Conservation (phyloP, 2,329 filamentous ascomycete species). For the Calonectria henricotiae region DNA sequence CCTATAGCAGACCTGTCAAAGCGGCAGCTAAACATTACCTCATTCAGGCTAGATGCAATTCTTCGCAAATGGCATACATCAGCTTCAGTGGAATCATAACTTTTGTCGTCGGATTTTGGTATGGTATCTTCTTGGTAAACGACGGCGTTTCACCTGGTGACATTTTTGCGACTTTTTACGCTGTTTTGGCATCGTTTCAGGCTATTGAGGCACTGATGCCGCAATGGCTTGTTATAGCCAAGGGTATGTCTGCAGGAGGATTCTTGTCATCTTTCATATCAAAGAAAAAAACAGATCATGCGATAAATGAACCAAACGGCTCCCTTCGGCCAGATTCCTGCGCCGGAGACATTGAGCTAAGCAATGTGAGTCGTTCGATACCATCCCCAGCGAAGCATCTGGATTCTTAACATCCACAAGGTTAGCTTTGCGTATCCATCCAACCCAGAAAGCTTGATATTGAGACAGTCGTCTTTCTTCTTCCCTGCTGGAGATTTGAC, state of each 20-base stretch:
- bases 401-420: conserved; percentile 61
- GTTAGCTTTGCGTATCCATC: conserved; percentile 88
- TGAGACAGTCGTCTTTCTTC: conserved; percentile 76
- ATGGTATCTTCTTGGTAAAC: conserved; percentile 80
- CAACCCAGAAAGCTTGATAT: conserved; percentile 72
- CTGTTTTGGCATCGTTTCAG: conserved; percentile 83
- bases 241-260: conserved; percentile 82
- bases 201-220: conserved; percentile 82
- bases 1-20: conserved; percentile 74
- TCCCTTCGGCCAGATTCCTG: conserved; percentile 63
- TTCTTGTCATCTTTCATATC: conserved; percentile 69
- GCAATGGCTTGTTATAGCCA: conserved; percentile 83
- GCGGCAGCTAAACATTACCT: conserved; percentile 76
- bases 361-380: conserved; percentile 69
- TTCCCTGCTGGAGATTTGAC: conserved; percentile 82
- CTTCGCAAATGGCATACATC: conserved; percentile 81
- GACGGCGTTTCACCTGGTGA: conserved; percentile 75
- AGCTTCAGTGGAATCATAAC: conserved; percentile 83
- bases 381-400: not conserved
- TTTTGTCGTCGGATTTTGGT: conserved; percentile 94
- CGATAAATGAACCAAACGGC: conserved; percentile 23
- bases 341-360: conserved; percentile 79
- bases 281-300: conserved; percentile 41
- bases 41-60: conserved; percentile 78
- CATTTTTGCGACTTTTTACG: conserved; percentile 89